Percentiles rank a stretch among this genome's conserved stretches.
These are phyloP conservation scores for Exophiala xenobiotica DNA, from an alignment of 2,329 filamentous ascomycete species.

Conservation along the genomic window DNA sequence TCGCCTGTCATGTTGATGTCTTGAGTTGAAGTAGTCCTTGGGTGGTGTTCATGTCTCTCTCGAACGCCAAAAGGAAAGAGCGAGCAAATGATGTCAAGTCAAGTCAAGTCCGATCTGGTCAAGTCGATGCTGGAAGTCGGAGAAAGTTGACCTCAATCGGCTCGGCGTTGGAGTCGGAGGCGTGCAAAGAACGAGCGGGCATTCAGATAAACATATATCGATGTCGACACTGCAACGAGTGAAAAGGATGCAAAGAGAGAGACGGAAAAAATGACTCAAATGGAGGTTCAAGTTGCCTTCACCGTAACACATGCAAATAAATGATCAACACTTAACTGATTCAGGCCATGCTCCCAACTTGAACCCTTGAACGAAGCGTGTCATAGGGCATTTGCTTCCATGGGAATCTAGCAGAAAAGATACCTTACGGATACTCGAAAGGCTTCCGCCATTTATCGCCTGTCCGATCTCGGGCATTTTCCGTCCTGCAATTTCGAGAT, in stretches of 20 bases:
- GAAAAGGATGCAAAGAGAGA: not conserved
- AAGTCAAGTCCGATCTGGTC: not conserved
- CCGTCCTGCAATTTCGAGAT: not conserved
- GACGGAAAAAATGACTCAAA: not conserved
- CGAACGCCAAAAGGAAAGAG: no score
- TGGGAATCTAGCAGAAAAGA: not conserved
- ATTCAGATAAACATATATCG: not conserved
- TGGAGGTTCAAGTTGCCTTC: not conserved
- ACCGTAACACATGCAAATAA: not conserved
- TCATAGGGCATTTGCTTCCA: not conserved
- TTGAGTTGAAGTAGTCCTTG: not conserved
- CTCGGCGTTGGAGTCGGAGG: not conserved
- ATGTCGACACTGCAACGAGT: not conserved
- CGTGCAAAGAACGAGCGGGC: not conserved
- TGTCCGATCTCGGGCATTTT: constrained; percentile 1
- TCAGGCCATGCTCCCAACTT: not conserved
- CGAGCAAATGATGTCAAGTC: not conserved
- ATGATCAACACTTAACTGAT: no score
- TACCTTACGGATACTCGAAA: no score
- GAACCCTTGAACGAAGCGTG: not conserved
- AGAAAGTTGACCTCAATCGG: not conserved
- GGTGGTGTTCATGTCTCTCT: not conserved
- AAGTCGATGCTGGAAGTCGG: not conserved
- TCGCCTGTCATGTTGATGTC: constrained; percentile 24
- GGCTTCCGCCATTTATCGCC: not conserved